Evolutionary conservation across 73 alveolate species (phyloP), one percentile per base, ranked within the genome.

Genomic region (Tetrahymena thermophila): DNA sequence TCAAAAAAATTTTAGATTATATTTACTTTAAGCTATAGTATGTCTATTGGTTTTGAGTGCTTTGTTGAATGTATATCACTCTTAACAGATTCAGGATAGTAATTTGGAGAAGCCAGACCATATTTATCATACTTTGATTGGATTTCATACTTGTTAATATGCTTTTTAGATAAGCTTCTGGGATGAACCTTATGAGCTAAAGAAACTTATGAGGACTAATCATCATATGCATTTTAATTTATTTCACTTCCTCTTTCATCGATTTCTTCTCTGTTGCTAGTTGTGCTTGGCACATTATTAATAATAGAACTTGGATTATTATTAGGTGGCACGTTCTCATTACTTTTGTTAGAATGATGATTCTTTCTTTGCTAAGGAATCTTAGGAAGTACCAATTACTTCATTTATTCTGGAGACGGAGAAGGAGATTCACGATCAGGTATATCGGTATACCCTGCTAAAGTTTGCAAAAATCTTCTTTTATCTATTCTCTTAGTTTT

Each of bases 401-500:
- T 71, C 89, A 71, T 71, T 34, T 71, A 71, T 71, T 71, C 89
- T 17, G 89, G 89, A 28, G 89, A 71, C 1, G 89, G 89, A 71
- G 85, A 58, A 3, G 85, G 85, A n/a, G 89, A 71, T 71, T 71
- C 89, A 71, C 89, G 89, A 71, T 71, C 89, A 71, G 89, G 89
- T 28, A 71, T 71, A 71, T 71, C 89, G 1, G 89, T 71, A 71
- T 85, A 95, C n/a, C 71, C 97, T 25, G 97, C 97, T 35, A 95
- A 89, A 34, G 97, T 95, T 95, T 95, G 34, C 6, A 95, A 85
- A 21, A 95, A 95, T 35, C 34, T 23, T 56, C 94, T 95, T 25
- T 95, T 95, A 89, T 95, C 97, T 10, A 95, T 89, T 89, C 95
- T 95, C 83, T 71, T 43, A 93, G 94, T 95, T 44, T 89, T 85